Conservation (phyloP, 768 basidiomycete species). For the Lentinula sp. region DNA sequence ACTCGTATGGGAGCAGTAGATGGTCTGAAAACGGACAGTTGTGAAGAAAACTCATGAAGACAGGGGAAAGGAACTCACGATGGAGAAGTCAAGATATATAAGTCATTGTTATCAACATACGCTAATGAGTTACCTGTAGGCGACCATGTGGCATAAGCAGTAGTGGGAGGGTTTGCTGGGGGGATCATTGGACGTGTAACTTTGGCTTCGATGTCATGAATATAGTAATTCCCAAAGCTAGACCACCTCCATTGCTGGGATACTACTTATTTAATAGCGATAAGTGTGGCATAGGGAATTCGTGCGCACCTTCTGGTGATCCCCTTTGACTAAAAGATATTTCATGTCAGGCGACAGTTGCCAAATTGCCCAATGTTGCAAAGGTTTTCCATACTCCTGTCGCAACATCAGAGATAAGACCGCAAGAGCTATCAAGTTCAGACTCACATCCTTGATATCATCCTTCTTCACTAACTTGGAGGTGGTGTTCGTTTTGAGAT, state of each 20-base stretch:
- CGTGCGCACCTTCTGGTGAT: conserved; percentile 58
- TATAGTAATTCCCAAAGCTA: conserved; percentile 85
- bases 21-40: not conserved
- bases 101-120: conserved; percentile 80
- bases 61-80: conserved; percentile 35
- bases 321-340: conserved; percentile 76
- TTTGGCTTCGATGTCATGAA: conserved; percentile 73
- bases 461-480: conserved; percentile 47
- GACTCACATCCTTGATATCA: conserved; percentile 63
- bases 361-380: conserved; percentile 55
- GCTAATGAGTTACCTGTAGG: conserved; percentile 82
- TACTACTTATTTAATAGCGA: not conserved
- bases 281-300: not conserved
- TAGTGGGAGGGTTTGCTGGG: conserved; percentile 63
- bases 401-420: conserved; percentile 5
- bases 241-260: conserved; percentile 91
- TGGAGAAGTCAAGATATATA: conserved; percentile 75
- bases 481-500: conserved; percentile 72
- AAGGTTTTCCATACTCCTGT: conserved; percentile 49
- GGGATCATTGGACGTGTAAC: conserved; percentile 65
- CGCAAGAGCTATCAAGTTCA: not conserved
- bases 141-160: conserved; percentile 83
- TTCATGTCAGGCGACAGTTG: conserved; percentile 88
- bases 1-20: conserved; percentile 56
- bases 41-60: not conserved